These are phyloP conservation scores for Neurospora sublineolata DNA, from an alignment of 495 filamentous ascomycete genomes.

Conservation along the genomic window DNA sequence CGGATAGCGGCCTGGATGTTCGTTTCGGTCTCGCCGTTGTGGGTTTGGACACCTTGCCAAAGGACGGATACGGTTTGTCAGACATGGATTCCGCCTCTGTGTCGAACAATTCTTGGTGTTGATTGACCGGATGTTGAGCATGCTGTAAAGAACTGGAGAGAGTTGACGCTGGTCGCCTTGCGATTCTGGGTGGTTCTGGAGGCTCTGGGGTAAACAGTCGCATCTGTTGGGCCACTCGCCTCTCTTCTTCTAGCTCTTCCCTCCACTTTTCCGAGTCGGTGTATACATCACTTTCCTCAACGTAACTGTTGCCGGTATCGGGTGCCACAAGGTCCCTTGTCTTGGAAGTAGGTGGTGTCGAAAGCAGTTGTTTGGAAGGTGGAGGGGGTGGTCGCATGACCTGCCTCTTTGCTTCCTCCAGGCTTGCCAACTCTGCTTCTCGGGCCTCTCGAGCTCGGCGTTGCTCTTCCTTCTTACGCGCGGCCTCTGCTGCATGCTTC, in stretches of 20 bases:
- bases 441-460: not conserved
- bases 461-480: not conserved
- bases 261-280: not conserved
- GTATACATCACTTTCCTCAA: not conserved
- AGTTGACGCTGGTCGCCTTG: not conserved
- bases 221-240: not conserved
- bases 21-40: not conserved
- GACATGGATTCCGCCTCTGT: not conserved
- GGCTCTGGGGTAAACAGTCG: not conserved
- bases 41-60: not conserved
- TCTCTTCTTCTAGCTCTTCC: not conserved
- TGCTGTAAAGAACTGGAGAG: not conserved
- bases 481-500: slow-evolving; percentile 2
- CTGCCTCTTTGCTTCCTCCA: not conserved
- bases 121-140: not conserved
- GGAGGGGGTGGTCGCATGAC: not conserved
- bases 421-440: not conserved
- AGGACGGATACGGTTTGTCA: not conserved
- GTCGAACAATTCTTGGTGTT: not conserved
- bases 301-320: not conserved
- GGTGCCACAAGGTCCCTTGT: not conserved
- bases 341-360: not conserved
- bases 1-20: not conserved
- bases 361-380: not conserved
- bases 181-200: not conserved